A percentile compares a stretch with the other conserved stretches of the same genome.
Evolutionary conservation across 192 early-diverging fungal genomes (phyloP).

Genomic region (Podila epicladia): DNA sequence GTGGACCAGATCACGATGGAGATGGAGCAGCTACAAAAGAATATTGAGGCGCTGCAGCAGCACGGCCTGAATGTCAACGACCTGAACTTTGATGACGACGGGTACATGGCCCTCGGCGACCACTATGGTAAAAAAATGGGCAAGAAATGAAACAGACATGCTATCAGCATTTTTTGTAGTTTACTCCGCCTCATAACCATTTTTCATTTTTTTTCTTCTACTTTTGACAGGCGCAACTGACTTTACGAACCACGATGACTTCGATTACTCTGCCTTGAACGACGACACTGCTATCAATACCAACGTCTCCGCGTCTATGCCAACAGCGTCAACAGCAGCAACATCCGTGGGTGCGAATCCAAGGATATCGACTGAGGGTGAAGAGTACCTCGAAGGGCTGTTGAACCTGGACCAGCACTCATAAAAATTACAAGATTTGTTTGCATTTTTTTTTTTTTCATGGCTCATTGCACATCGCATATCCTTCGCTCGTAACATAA

Average conservation of each 20-base stretch:
- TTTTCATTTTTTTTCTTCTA: neutral
- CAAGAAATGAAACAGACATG: too few relatives aligned
- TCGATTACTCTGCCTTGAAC: too few relatives aligned
- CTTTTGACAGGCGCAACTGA: conserved; percentile 1
- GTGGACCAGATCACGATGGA: conserved; percentile 37
- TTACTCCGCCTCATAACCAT: neutral
- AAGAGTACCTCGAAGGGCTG: conserved; percentile 29
- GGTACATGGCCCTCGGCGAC: conserved; percentile 8
- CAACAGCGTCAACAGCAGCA: neutral
- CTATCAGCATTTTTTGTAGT: too few relatives aligned
- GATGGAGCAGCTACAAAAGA: conserved; percentile 28
- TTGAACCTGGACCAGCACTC: conserved; percentile 18
- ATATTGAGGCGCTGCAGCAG: conserved; percentile 30
- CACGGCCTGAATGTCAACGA: conserved; percentile 26
- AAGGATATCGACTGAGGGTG: conserved; percentile 32
- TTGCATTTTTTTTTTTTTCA: neutral
- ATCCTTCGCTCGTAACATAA: too few relatives aligned
- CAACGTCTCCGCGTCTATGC: neutral
- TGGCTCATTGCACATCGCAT: neutral
- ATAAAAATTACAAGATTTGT: neutral
- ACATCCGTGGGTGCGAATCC: conserved; percentile 18
- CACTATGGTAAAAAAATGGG: conserved; percentile 12
- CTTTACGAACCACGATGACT: too few relatives aligned
- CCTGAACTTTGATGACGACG: conserved; percentile 33
- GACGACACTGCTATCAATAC: too few relatives aligned